Evolutionary conservation across 306 rosid genomes (phyloP), one percentile per base, ranked within the genome.

Genomic region (Trifolium pratense): DNA sequence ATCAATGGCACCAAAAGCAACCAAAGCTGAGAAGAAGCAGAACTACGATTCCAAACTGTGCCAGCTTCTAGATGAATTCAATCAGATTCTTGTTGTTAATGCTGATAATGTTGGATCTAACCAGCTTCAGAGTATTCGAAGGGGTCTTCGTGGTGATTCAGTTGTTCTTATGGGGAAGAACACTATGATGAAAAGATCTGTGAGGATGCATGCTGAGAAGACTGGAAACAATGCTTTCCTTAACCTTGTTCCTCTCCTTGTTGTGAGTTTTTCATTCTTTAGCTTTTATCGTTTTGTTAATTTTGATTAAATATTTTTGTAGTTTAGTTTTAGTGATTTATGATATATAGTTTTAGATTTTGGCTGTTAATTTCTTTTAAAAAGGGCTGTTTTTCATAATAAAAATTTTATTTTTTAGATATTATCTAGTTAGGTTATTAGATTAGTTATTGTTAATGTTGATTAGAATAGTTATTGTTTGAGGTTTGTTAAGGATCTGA

Each of bases 141-240:
- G 64, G 34, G 98, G 98, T 63, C 87, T 93, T 0, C 93, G 98
- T 9, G 98, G 98, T 0, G 97, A 93, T 18, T 93, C 97, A 0
- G 32, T 86, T 0, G 98, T 93, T 3, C 96, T 93, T 14, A 93
- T 93, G 98, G 98, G 98, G 0, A 93, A 93, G 80, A 93, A 93
- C 78, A 93, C 98, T n/a, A 91, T 93, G 98, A 93, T 93, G 98
- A 93, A 93, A 87, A 83, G 98, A 0, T 73, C 91, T 0, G 76
- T 93, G 2, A 78, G 96, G 42, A 88, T 91, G 0, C 97, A 91
- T 17, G 13, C 98, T 9, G 91, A 91, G 45, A 85, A 85, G 11
- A 89, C 97, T 1, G 96, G 96, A 4, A 93, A 91, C 89, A 71
- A 49, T 1, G 78, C 53, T 18, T 88, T 62, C 65, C 90, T 93